A percentile compares a stretch with the other conserved stretches of the same genome.
Conservation (phyloP, 1,284 basidiomycete genomes). For the Meripilus lineatus region DNA sequence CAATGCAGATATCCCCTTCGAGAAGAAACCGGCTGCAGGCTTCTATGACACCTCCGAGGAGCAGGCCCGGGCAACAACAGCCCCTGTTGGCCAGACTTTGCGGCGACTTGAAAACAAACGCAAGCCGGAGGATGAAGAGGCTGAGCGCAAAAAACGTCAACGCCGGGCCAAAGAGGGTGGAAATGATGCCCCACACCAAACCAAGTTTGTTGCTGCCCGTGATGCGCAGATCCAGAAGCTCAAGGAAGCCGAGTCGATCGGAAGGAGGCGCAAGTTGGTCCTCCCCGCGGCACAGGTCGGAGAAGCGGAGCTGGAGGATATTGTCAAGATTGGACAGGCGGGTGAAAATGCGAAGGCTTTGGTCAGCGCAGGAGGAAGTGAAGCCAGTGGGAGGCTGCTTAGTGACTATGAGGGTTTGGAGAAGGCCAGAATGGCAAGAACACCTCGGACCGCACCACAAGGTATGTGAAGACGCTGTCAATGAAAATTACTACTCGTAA, state of each 20-base stretch:
- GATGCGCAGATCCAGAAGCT: constrained; percentile 97
- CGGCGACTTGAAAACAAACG: constrained; percentile 89
- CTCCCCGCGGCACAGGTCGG: constrained; percentile 92
- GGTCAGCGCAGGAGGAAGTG: constrained; percentile 68
- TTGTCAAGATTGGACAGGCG: constrained; percentile 96
- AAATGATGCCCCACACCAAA: constrained; percentile 59
- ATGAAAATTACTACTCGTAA: constrained; percentile 5
- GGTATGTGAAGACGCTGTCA: constrained; percentile 50
- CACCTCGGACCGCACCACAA: constrained; percentile 88
- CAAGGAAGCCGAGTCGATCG: constrained; percentile 95
- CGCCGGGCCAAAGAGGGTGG: constrained; percentile 65
- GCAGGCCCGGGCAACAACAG: constrained; percentile 80
- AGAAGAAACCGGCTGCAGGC: constrained; percentile 92
- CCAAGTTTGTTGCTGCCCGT: constrained; percentile 89
- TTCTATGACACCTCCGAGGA: constrained; percentile 98
- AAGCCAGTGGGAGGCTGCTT: constrained; percentile 82
- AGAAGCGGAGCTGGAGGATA: constrained; percentile 95
- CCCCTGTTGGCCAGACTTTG: constrained; percentile 90
- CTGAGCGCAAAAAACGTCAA: constrained; percentile 82
- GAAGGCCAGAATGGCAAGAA: constrained; percentile 85
- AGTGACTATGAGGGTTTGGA: constrained; percentile 92
- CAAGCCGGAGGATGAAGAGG: constrained; percentile 86
- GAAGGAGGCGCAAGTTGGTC: constrained; percentile 80
- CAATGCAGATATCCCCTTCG: constrained; percentile 98
- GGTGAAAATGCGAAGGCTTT: constrained; percentile 85